Evolutionary conservation across 805 yeast species (phyloP), one percentile per base, ranked within the genome.

Genomic region (Wickerhamiella azymoides): DNA sequence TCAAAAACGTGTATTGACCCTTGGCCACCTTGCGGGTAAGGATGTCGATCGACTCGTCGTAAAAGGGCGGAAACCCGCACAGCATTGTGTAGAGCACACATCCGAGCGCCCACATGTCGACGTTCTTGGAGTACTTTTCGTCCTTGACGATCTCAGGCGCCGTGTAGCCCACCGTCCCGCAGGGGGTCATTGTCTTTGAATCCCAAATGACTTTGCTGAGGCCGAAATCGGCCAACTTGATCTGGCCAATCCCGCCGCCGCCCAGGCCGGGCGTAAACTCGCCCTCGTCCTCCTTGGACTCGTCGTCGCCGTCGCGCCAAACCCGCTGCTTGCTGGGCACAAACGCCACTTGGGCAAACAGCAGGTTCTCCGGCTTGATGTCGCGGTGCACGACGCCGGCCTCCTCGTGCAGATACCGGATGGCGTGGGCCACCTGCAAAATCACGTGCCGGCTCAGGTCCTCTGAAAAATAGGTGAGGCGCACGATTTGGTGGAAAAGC

Each of bases 61-160:
- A 92, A 59, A 92, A 92, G 5, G 98, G 98, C 1, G 98, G 98
- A 65, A 92, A 92, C 3, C 98, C 98, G 66, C 97, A 92, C 30
- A 92, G 67, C 37, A 92, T 68, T 0, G 97, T 92, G 60, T 92
- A 92, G 46, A 92, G 65, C 0, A 92, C 96, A 65, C 98, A 92
- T 0, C 98, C 98, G 46, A 92, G 69, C 5, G 96, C 96, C 98
- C 98, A 92, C 92, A 92, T 84, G 61, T 92, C 98, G 32, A 92
- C 98, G 52, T 86, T 81, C 66, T 84, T 85, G 1, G 95, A 83
- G 60, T 92, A 92, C 40, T 79, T 72, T 66, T 88, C 94, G 62
- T 92, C 97, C 52, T 81, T 79, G 36, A 92, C 97, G 54, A 92
- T 89, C 63, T 92, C 98, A 0, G 98, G 98, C 0, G 98, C 98